Base-by-base conservation (phyloP, 306 rosid genomes). In the Vigna mungo region DNA sequence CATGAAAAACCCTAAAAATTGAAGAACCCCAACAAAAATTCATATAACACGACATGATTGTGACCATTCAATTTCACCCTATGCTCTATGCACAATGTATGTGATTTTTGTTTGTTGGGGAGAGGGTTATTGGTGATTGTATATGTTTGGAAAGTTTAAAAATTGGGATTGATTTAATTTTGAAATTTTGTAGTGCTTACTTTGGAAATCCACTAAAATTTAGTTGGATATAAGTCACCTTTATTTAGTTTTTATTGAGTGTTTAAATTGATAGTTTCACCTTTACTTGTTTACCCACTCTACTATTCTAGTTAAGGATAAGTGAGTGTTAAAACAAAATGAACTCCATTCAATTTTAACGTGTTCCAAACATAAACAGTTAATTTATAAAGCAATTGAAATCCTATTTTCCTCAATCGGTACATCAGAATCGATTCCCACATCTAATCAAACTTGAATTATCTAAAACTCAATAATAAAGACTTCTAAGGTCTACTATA, bases 51-150 rank as follows among this genome's bases (percentile, higher is more conserved):
- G 63, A 58, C 10, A n/a, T 1, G 60, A 25, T 55, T 12, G 18
- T 53, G 67, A 32, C 16, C 75, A 56, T 51, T 41, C 52, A 63
- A 21, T 77, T 77, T 82, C 71, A 71, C 49, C 72, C 34, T 14
- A 30, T 52, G 78, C 16, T 21, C 71, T 61, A 18, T 25, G 23
- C 18, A 46, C 49, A 43, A 7, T 32, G 69, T 68, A 58, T 46
- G 36, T 9, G 14, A n/a, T 63, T 20, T 73, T 41, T 12, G 23
- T 56, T 25, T 58, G 27, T 18, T 12, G 61, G 36, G 11, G 25
- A 17, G 49, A 5, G 8, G 61, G n/a, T 0, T 27, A 32, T 15
- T 59, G 27, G 7, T 14, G 18, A 59, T 59, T 58, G 41, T 61
- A 32, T 25, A 61, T 16, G 23, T 61, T 16, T 34, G 25, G 16